Evolutionary conservation across 495 filamentous ascomycete species (phyloP), one percentile per base, ranked within the genome.

Genomic region (Aspergillus funiculosus): DNA sequence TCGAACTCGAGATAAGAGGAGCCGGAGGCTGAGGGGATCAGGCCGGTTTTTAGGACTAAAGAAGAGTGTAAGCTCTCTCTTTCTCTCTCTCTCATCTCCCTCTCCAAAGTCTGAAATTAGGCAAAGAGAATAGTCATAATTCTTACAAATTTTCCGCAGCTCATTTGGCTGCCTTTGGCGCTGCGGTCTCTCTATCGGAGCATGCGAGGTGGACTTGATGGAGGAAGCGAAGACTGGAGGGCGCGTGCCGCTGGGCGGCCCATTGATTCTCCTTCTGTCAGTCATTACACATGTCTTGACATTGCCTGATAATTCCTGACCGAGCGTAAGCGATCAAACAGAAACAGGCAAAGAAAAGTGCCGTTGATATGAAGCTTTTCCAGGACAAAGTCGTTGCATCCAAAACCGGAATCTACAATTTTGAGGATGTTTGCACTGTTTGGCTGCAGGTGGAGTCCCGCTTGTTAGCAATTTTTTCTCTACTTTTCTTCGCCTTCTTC

Each of bases 1-100:
- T 83, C 80, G 45, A 95, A 79, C 72, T 98, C 92, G 46, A 95
- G 75, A 59, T 96, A 98, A 40, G 94, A 85, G 21, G 90, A 96
- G 37, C 92, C 92, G 17, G 88, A 88, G 6, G 94, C 92, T 2
- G 92, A 94, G 8, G 94, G 92, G 3, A 89, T 89, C 17, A 97
- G 76, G 34, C 87, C 87, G 8, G 92, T 97, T 66, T 92, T 87
- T 22, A 98, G 72, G 53, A 89, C 91, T 97, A 41, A 1, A 25
- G 11, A 24, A 22, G 6, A 7, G 13, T 4, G 48, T 63, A 27
- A 63, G 58, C 29, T 39, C n/a, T n/a, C n/a, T n/a, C n/a, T n/a
- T n/a, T n/a, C n/a, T n/a, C n/a, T n/a, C n/a, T n/a, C n/a, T n/a
- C n/a, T n/a, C n/a, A n/a, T n/a, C n/a, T n/a, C n/a, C n/a, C n/a